Base-by-base conservation (phyloP, 176 grass and related monocot genomes). In the Raddia distichophylla region DNA sequence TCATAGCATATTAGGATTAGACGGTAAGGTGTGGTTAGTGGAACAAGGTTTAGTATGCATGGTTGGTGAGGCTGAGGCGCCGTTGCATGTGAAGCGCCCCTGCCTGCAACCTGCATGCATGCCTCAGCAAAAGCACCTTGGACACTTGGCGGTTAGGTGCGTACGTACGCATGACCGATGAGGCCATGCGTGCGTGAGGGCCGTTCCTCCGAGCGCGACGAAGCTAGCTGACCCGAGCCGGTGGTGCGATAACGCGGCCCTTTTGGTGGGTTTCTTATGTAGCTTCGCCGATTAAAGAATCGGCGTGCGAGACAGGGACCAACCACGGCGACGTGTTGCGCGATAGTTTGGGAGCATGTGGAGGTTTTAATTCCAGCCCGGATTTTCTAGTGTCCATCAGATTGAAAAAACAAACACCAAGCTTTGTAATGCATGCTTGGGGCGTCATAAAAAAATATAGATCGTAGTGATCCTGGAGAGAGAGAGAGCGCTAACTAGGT, bases 1-100 rank as follows among this genome's bases (percentile, higher is more conserved):
- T 78, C 78, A 22, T 90, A 60, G 13, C 11, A 52, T 60, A 80
- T 42, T 40, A 40, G 42, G 9, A 71, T 60, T 9, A 17, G 5
- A 15, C 42, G 56, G 49, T 46, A 49, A 54, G 77, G 73, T 89
- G 83, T 73, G 34, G 78, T 86, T 67, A 78, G 65, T 77, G 83
- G 59, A 49, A 71, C 13, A 64, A 44, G 9, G 60, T 71, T 82
- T 60, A 9, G 63, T 58, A 35, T 67, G 20, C 44, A 46, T 68
- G 72, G 82, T 82, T 60, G 73, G 78, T 47, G 59, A n/a, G 27
- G 27, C 27, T 47, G 59, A n/a, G 27, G 27, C 27, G 78, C 46
- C 64, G 2, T 60, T 67, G 78, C 88, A 90, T 74, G 60, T 82
- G 82, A 42, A 60, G 60, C 33, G 10, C 18, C 8, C 13, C 5